Base-by-base conservation (phyloP, 257 asterid species). In the Solanum commersonii region DNA sequence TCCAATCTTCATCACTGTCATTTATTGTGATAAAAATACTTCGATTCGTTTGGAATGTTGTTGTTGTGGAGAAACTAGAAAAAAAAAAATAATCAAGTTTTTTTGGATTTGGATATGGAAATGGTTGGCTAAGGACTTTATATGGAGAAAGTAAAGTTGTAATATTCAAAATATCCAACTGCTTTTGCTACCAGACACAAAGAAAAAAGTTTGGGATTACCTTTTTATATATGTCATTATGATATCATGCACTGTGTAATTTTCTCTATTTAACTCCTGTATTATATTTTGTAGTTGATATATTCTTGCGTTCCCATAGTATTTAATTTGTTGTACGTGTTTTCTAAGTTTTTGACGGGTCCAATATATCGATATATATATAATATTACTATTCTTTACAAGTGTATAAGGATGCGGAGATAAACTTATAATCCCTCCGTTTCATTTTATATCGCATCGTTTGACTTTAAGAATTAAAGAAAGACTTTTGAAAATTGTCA, bases 1-100 rank as follows among this genome's bases (percentile, higher is more conserved):
- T 82, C 77, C 89, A 84, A 73, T 88, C 93, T 92, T 95, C 91
- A 92, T 94, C 89, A 91, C 92, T 22, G 86, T 74, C 92, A 89
- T 89, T 87, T 27, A 7, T 27, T 34, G 0, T 72, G 3, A 31
- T 20, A 29, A 35, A 74, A 13, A 16, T n/a, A 72, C 27, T 11
- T 25, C 0, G n/a, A 56, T 56, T 56, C n/a, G 10, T 18, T 71
- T 10, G 20, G 77, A 29, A 23, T 25, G 38, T 49, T 27, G 18
- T 31, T 77, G 79, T 27, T 13, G 83, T 79, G 9, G 65, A 49
- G 59, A 49, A 49, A 49, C 38, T 40, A 40, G 56, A 46, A 60
- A 14, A 23, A 23, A 4, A 14, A 23, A 23, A 4, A 14, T 4
- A 0, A 40, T 56, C 1, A 14, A 46, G 37, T 37, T 13, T 68